Conservation (phyloP, 2,329 filamentous ascomycete genomes). For the Cercospora beticola region DNA sequence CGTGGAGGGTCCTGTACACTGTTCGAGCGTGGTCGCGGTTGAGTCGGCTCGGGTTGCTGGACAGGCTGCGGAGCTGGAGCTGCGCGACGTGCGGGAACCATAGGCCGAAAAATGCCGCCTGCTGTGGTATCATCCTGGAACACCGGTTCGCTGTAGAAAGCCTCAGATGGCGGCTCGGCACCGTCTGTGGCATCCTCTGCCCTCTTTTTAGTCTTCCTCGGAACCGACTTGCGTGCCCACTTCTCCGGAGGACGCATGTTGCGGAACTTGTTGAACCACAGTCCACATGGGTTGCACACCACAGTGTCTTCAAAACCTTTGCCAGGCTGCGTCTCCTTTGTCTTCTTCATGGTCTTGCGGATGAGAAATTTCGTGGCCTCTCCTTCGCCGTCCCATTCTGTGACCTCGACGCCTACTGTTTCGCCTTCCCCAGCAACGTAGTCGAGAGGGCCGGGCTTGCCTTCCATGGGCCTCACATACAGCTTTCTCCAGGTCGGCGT, state of each 20-base stretch:
- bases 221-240: conserved; percentile 60
- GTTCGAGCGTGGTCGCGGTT: conserved; percentile 43
- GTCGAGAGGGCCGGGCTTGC: conserved; percentile 67
- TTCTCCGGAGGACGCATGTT: conserved; percentile 77
- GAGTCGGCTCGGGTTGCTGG: neutral
- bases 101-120: conserved; percentile 1
- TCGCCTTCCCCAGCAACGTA: conserved; percentile 70
- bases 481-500: conserved; percentile 96
- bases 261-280: conserved; percentile 90
- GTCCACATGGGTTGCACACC: conserved; percentile 92
- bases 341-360: conserved; percentile 72
- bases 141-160: conserved; percentile 35
- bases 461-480: conserved; percentile 73
- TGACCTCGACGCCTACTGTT: conserved; percentile 70
- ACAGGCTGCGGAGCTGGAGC: neutral
- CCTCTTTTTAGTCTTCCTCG: conserved; percentile 33
- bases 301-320: conserved; percentile 66
- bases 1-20: conserved; percentile 46
- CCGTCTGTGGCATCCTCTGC: conserved; percentile 32
- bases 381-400: conserved; percentile 63
- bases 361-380: conserved; percentile 68
- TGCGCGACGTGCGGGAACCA: conserved; percentile 27
- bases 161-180: conserved; percentile 35
- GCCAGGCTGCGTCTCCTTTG: conserved; percentile 31
- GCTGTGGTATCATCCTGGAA: conserved; percentile 27